These are phyloP conservation scores for Ophiobolus disseminans DNA, from an alignment of 2,329 filamentous ascomycete genomes.

Conservation along the genomic window DNA sequence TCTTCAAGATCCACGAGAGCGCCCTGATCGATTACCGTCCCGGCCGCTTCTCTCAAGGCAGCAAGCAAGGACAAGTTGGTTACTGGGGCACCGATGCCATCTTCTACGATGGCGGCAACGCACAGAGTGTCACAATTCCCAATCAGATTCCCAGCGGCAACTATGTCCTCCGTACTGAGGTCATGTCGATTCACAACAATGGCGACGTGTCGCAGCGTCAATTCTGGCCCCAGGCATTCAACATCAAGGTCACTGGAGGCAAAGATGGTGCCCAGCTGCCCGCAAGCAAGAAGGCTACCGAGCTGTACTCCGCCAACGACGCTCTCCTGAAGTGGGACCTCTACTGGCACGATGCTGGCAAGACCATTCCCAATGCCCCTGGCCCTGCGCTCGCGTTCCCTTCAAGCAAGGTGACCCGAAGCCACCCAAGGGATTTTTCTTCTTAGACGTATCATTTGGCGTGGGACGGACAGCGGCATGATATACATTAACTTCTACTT, in stretches of 20 bases:
- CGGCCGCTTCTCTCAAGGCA: conserved; percentile 34
- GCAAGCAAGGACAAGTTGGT: conserved; percentile 29
- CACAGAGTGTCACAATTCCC: conserved; percentile 42
- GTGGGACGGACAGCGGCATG: neutral
- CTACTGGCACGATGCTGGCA: conserved; percentile 38
- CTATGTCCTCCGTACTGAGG: conserved; percentile 47
- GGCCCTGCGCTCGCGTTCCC: conserved; percentile 32
- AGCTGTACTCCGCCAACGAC: conserved; percentile 37
- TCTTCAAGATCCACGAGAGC: conserved; percentile 46
- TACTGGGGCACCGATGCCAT: conserved; percentile 45
- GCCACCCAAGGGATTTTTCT: conserved; percentile 38
- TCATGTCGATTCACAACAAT: conserved; percentile 46
- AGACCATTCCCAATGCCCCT: conserved; percentile 29
- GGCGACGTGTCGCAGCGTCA: conserved; percentile 40
- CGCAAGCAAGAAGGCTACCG: conserved; percentile 37
- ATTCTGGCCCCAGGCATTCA: conserved; percentile 48
- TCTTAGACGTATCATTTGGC: conserved; percentile 17
- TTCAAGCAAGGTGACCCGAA: conserved; percentile 18
- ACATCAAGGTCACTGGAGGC: conserved; percentile 43
- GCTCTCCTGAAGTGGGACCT: conserved; percentile 37
- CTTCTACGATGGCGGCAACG: conserved; percentile 44
- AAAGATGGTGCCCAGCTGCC: conserved; percentile 33
- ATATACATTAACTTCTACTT: neutral
- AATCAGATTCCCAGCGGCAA: conserved; percentile 41
- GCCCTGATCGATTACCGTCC: conserved; percentile 36